A percentile compares a stretch with the other conserved stretches of the same genome.
phyloP scores from a whole-genome alignment of 2,329 filamentous ascomycete species.

The Talaromyces pinophilus region DNA sequence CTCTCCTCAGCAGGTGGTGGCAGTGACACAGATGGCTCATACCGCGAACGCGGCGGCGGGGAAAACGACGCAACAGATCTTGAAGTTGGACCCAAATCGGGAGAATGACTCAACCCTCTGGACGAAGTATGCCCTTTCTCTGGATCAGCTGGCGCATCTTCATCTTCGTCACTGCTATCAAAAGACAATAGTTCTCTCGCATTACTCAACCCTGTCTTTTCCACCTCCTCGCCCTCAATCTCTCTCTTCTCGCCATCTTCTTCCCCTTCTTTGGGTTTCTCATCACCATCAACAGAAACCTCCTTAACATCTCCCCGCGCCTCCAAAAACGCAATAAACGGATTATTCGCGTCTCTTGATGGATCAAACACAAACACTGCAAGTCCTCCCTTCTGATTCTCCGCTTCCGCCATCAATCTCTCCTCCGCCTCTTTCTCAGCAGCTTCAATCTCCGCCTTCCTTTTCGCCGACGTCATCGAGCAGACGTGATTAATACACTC shows the following conservation, averaged over 20 bases:
- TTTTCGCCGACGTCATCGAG: constrained; percentile 33
- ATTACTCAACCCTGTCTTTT: not conserved
- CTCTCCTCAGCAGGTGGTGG: not conserved
- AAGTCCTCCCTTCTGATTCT: constrained; percentile 23
- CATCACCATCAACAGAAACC: not conserved
- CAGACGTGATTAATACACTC: constrained; percentile 48
- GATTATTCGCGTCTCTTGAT: constrained; percentile 22
- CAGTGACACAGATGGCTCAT: constrained; percentile 9
- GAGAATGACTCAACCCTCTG: not conserved
- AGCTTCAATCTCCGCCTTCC: constrained; percentile 14
- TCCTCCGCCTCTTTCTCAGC: not conserved
- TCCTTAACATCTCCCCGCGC: not conserved
- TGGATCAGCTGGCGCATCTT: not conserved
- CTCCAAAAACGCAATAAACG: constrained; percentile 26
- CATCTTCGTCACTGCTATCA: constrained; percentile 17
- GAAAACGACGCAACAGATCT: constrained; percentile 1
- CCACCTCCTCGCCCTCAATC: not conserved
- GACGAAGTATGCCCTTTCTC: not conserved
- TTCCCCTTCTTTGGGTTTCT: not conserved
- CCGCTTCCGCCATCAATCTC: not conserved
- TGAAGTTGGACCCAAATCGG: not conserved
- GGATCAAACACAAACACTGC: constrained; percentile 22
- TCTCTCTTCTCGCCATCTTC: not conserved
- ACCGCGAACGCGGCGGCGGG: not conserved
- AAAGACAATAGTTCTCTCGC: constrained; percentile 6